Evolutionary conservation across 2,329 filamentous ascomycete species (phyloP), one percentile per base, ranked within the genome.

Genomic region (Botrytis aclada): DNA sequence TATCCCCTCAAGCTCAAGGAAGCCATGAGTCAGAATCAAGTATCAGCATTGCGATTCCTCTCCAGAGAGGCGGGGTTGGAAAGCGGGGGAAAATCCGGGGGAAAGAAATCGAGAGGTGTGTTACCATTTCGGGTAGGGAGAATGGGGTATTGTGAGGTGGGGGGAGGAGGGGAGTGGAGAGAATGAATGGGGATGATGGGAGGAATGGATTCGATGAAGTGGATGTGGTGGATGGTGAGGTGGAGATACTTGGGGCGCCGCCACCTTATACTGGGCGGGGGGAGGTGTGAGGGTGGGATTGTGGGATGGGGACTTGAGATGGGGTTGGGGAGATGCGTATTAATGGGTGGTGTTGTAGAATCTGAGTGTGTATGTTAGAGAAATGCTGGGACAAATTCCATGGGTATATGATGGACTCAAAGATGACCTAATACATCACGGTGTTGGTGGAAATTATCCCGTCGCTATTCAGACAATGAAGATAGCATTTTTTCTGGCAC

Each of bases 341-440:
- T 18, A 6, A 29, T 16, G 16, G n/a, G 18, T 56, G 6, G 14
- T 56, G 3, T 29, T 56, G 2, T 16, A 8, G n/a, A 32, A 4
- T 2, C 1, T 2, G 12, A 8, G 47, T 3, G 25, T 7, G 0
- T 54, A 25, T n/a, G 10, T 6, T 7, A 5, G n/a, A 12, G 1
- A n/a, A 51, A 51, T 12, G 4, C 10, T n/a, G 22, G 25, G 47
- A 54, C 12, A 14, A 54, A 14, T 3, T 16, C 3, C 25, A n/a
- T 25, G 10, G 10, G 47, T 2, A 54, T 1, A n/a, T 14, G 10
- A 54, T 54, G 25, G 12, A 54, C 12, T 54, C 25, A 54, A n/a
- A 4, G 5, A n/a, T n/a, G 10, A n/a, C 25, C 25, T 14, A 16
- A 51, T 51, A n/a, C 25, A 51, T n/a, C n/a, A 25, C 10, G 10